Base-by-base conservation (phyloP, 2,329 filamentous ascomycete genomes). In the Colletotrichum tabaci region DNA sequence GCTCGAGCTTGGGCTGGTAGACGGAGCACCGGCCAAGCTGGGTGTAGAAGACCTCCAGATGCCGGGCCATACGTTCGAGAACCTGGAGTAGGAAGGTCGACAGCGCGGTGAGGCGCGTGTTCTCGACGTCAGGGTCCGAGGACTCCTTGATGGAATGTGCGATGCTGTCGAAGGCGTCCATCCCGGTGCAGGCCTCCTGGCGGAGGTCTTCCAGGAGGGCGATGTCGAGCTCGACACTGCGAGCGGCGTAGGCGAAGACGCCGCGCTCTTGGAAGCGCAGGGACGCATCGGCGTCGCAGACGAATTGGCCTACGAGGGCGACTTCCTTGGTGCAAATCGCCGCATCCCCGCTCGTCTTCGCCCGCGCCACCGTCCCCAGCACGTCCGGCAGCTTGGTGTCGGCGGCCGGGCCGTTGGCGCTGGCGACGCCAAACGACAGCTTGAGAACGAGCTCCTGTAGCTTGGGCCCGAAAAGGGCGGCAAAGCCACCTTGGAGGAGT, bases 401-500 rank as follows among this genome's bases (percentile, higher is more conserved):
- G 15, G 76, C 76, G 3, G 79, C 80, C 1, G 75, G 75, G 7
- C 79, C 75, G 21, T 81, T 77, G 12, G 79, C 75, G 53, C 84
- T 87, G 1, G 85, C 86, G 10, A 87, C 78, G 12, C 80, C 80
- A 76, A 87, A 88, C 0, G 86, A 87, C 0, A 88, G 80, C 67
- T 87, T 87, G n/a, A 88, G 81, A 1, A 87, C 86, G 0, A 88
- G 80, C 69, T 88, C 86, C 65, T 88, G 86, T 2, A 88, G 76
- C 76, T 87, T 87, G 4, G 84, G 79, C 0, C 86, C 86, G 52
- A 88, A 88, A 0, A 88, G 78, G 0, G 84, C 83, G 0, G 85
- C 79, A 67, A 89, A 88, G 0, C 86, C 86, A 8, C 81, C 82
- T 67, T 88, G 86, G 3, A 89, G 79, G 2, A 88, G 79, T 2